These are phyloP conservation scores for Ilyonectria robusta DNA, from an alignment of 2,329 filamentous ascomycete species.

Conservation along the genomic window DNA sequence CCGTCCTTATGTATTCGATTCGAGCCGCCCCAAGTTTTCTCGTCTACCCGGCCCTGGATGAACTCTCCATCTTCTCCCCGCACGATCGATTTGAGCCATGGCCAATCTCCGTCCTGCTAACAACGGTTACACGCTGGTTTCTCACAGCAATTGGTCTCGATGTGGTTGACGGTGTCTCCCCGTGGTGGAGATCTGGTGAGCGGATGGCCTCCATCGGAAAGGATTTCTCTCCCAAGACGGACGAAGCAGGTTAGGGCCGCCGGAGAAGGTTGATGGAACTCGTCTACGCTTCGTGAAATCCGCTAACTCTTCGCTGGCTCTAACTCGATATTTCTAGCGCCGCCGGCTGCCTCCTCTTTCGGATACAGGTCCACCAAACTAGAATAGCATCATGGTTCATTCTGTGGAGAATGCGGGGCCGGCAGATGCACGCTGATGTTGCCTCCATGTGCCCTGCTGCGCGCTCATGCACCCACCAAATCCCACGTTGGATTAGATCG, in stretches of 20 bases:
- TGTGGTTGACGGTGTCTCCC: slow-evolving; percentile 32
- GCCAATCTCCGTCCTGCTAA: slow-evolving; percentile 43
- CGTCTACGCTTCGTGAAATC: slow-evolving; percentile 3
- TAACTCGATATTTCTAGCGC: slow-evolving; percentile 27
- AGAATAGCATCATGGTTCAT: slow-evolving; percentile 40
- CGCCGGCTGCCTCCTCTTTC: slow-evolving; percentile 34
- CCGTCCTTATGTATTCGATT: slow-evolving; percentile 29
- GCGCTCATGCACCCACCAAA: slow-evolving; percentile 19
- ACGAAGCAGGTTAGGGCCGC: slow-evolving; percentile 42
- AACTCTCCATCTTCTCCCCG: slow-evolving; percentile 38
- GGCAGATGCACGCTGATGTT: slow-evolving; percentile 30
- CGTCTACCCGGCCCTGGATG: slow-evolving; percentile 30
- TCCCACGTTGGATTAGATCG: slow-evolving; percentile 36
- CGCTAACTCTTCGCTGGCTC: neutral
- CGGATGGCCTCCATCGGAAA: slow-evolving; percentile 36
- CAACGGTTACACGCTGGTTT: slow-evolving; percentile 38
- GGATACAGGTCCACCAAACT: slow-evolving; percentile 15
- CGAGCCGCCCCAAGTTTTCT: slow-evolving; percentile 18
- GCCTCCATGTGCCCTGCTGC: slow-evolving; percentile 3
- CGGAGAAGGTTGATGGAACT: slow-evolving; percentile 21
- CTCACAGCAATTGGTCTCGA: slow-evolving; percentile 35
- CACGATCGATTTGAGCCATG: slow-evolving; percentile 33
- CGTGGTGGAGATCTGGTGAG: slow-evolving; percentile 41
- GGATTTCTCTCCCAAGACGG: slow-evolving; percentile 39
- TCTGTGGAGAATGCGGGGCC: slow-evolving; percentile 35